Conservation (phyloP, 768 basidiomycete genomes). For the Trametes gibbosa region DNA sequence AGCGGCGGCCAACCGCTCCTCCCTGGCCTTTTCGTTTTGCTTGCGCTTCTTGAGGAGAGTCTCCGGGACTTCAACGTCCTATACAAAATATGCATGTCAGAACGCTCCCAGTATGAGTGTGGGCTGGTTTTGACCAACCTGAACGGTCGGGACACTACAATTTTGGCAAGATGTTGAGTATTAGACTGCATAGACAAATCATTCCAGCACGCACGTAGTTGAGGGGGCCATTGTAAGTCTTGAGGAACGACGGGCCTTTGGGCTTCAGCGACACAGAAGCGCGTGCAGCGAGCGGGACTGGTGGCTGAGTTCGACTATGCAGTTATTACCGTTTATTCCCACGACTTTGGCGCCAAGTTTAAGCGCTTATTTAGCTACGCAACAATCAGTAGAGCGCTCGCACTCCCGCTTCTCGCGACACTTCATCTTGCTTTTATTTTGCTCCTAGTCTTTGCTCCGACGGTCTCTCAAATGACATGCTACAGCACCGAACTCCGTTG, state of each 20-base stretch:
- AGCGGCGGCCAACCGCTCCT: conserved; percentile 86
- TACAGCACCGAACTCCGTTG: too few species aligned
- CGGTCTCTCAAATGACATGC: too few species aligned
- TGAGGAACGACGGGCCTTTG: conserved; percentile 35
- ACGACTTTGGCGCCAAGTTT: conserved; percentile 5
- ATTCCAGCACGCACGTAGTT: conserved; percentile 44
- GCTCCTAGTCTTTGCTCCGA: too few species aligned
- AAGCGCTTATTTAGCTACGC: not conserved
- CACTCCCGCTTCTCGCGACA: too few species aligned
- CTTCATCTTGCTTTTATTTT: too few species aligned
- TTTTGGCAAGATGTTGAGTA: conserved; percentile 10
- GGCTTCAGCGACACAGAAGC: conserved; percentile 21
- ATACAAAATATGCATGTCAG: conserved; percentile 11
- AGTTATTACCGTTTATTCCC: conserved; percentile 24
- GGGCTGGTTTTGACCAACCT: conserved; percentile 35
- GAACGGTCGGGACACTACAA: conserved; percentile 44
- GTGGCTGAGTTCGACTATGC: conserved; percentile 38
- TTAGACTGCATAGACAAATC: not conserved
- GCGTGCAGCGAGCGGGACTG: conserved; percentile 16
- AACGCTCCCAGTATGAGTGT: not conserved
- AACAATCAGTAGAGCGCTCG: too few species aligned
- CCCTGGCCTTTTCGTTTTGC: conserved; percentile 93
- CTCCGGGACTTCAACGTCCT: conserved; percentile 97
- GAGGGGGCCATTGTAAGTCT: conserved; percentile 46
- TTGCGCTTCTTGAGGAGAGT: conserved; percentile 99